Base-by-base conservation (phyloP, 805 yeast species). In the Crinitomyces ghanaensis region DNA sequence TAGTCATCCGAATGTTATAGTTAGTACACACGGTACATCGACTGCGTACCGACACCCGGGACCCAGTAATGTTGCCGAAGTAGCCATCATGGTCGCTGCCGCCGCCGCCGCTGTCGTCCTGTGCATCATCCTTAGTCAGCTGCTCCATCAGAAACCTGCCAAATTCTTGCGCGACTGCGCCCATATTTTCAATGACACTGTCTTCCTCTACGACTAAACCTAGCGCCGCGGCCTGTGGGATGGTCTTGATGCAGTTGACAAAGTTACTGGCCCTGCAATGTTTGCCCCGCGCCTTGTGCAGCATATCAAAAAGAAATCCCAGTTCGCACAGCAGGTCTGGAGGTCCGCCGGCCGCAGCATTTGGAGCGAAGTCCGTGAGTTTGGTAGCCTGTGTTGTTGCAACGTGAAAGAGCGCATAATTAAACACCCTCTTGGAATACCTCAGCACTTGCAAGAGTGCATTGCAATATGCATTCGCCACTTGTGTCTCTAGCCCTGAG, bases 221-320 rank as follows among this genome's bases (percentile, higher is more conserved):
- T 19, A 68, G 50, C 3, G 60, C 59, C 13, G 57, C 49, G 0
- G 82, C 81, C 20, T 70, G 71, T 1, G 66, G 65, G 5, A 63
- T 52, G 1, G 65, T 51, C 6, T 64, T 60, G 25, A 79, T 49
- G 3, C 72, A 52, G 22, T 63, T 59, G 43, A 74, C 77, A 49
- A 88, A 84, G 50, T 91, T 91, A 2, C 85, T 64, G 0, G 95
- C 78, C 25, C 82, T 72, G 46, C 88, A 84, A 44, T 80, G 82
- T 24, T 70, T 68, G 0, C 93, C 91, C 9, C 68, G 58, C 0
- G 95, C 84, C 51, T 82, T 81, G 26, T 67, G 68, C 57, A 88
- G 68, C 98, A 91, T 88, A 49, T 93, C 97, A 56, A 74, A 83
- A 9, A 93, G 59, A 42, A 84, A 83, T 0, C 95, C 98, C 29